phyloP scores from a whole-genome alignment of 495 filamentous ascomycete genomes.

The Lentithecium fluviatile region DNA sequence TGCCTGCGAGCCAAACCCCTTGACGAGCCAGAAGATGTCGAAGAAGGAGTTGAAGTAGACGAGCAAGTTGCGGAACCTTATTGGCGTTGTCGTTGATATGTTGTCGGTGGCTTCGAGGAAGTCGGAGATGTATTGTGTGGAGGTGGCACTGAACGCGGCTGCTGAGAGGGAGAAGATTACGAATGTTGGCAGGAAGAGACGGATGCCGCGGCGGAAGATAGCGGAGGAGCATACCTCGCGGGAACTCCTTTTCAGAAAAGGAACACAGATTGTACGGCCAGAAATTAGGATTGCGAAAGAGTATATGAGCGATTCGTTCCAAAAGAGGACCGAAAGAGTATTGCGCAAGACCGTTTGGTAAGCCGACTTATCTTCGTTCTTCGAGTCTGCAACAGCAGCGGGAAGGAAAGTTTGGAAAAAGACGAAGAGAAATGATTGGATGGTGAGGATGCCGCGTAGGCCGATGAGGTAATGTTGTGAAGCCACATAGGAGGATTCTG shows the following conservation, averaged over 20 bases:
- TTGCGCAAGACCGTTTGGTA: constrained; percentile 42
- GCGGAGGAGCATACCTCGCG: constrained; percentile 25
- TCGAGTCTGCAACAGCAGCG: constrained; percentile 33
- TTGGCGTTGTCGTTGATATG: constrained; percentile 30
- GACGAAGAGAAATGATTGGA: constrained; percentile 43
- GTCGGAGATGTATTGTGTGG: constrained; percentile 22
- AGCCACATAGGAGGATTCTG: constrained; percentile 1
- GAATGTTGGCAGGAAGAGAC: constrained; percentile 40
- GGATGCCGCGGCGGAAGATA: constrained; percentile 36
- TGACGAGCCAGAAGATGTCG: constrained; percentile 44
- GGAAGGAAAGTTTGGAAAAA: constrained; percentile 43
- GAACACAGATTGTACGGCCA: constrained; percentile 41
- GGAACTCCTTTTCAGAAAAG: constrained; percentile 39
- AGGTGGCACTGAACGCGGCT: constrained; percentile 27
- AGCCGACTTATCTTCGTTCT: constrained; percentile 31
- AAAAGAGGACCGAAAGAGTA: constrained; percentile 41
- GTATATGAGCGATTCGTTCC: constrained; percentile 45
- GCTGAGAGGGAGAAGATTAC: constrained; percentile 38
- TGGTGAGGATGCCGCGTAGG: constrained; percentile 40
- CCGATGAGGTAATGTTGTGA: constrained; percentile 42
- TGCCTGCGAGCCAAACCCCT: constrained; percentile 34
- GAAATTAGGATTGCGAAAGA: constrained; percentile 44
- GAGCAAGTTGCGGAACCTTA: constrained; percentile 38
- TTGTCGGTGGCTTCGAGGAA: constrained; percentile 37
- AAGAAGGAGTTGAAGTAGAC: constrained; percentile 44